Conservation (phyloP, 768 basidiomycete species). For the Lentinula detonsa region DNA sequence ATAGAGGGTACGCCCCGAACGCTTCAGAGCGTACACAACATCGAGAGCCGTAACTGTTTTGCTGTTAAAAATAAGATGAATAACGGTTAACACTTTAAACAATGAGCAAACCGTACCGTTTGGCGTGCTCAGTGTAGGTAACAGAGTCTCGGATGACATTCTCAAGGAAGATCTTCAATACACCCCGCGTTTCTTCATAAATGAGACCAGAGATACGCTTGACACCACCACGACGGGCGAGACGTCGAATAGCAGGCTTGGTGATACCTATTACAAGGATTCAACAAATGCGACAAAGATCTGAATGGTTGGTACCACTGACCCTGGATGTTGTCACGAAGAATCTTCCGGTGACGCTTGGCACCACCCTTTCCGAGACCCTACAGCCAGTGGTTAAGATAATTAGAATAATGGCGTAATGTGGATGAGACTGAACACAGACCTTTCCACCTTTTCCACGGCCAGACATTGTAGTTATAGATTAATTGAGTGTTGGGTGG, state of each 20-base stretch:
- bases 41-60: constrained; percentile 67
- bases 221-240: constrained; percentile 49
- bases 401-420: not conserved
- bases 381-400: constrained; percentile 12
- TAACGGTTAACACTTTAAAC: not conserved
- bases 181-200: constrained; percentile 56
- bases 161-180: constrained; percentile 40
- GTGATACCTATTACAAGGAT: constrained; percentile 12
- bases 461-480: constrained; percentile 51
- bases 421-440: not conserved
- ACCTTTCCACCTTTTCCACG: constrained; percentile 74
- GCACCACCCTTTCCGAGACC: constrained; percentile 76
- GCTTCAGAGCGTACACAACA: constrained; percentile 47
- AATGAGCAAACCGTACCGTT: constrained; percentile 26
- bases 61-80: constrained; percentile 12
- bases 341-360: constrained; percentile 72
- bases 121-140: constrained; percentile 76
- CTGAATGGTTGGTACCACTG: not conserved
- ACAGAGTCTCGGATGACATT: constrained; percentile 66
- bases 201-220: constrained; percentile 43
- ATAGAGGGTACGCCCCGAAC: constrained; percentile 52
- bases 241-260: constrained; percentile 53
- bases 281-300: not conserved
- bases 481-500: constrained; percentile 3
- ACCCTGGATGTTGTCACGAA: constrained; percentile 61